Evolutionary conservation across 805 yeast genomes (phyloP), one percentile per base, ranked within the genome.

Genomic region (Kregervanrija fluxuum): DNA sequence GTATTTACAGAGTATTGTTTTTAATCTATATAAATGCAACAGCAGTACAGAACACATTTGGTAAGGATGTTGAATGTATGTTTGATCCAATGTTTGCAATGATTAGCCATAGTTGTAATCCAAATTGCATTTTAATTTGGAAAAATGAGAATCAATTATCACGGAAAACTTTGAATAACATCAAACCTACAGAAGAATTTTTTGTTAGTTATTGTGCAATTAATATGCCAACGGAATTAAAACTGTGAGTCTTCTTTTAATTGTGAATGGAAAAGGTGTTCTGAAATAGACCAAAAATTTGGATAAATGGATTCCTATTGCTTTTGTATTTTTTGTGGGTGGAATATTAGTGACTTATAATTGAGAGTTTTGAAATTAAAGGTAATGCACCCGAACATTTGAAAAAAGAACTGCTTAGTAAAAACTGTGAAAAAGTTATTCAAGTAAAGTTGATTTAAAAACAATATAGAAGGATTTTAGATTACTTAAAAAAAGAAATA

Each of bases 41-140:
- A 8, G 51, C 51, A 3, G 30, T 61, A 22, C 55, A 57, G 32
- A 60, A 67, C 45, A 42, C 46, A 30, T 55, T 47, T 33, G 50
- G 49, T 10, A 66, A 62, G 35, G 44, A 55, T 5, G 54, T 61
- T 38, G 74, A 73, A 1, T 41, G 57, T 8, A 50, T 60, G 52
- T 60, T 70, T 49, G 71, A 68, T 46, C 68, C 68, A 0, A 46
- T 54, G 3, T 60, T 68, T 48, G 52, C 73, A 11, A 47, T 69
- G 38, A 61, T 68, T 15, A 70, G 69, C 41, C 74, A 69, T 53
- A 64, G 70, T 6, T 70, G 74, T 49, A 49, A 54, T 5, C 72
- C 73, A 5, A 69, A 68, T 44, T 50, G 61, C 30, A 41, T 55
- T 8, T 38, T 59, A 8, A 44, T 54, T 14, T 61, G 54, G 54